Conservation (phyloP, 2,329 filamentous ascomycete species). For the Diaporthe batatas region DNA sequence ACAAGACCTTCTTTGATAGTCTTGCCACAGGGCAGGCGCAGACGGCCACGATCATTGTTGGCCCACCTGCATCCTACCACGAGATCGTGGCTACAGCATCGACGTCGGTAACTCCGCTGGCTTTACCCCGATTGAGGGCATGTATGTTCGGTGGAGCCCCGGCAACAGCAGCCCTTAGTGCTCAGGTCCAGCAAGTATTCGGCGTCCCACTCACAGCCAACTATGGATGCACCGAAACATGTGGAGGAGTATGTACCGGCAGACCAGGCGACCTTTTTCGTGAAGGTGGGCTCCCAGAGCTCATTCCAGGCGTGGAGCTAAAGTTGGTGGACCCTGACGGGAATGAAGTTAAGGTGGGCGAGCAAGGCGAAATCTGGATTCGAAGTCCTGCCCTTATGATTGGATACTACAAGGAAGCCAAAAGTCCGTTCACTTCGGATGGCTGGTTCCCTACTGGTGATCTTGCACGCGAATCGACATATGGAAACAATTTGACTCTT, state of each 20-base stretch:
- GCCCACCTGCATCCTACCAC: constrained; percentile 14
- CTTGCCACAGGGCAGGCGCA: background rate
- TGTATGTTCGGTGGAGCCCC: constrained; percentile 21
- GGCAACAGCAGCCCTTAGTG: background rate
- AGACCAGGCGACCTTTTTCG: background rate
- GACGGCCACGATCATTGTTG: constrained; percentile 19
- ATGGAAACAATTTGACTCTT: background rate
- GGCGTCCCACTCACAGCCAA: constrained; percentile 4
- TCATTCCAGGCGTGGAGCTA: background rate
- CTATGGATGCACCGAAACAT: constrained; percentile 33
- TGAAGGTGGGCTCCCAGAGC: background rate
- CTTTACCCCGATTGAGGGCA: background rate
- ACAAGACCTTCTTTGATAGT: constrained; percentile 6
- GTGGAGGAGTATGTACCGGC: background rate
- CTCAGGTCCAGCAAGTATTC: constrained; percentile 13
- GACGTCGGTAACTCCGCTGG: background rate
- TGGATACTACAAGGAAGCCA: background rate
- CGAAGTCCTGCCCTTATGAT: constrained; percentile 28
- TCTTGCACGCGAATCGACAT: background rate
- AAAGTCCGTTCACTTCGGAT: background rate
- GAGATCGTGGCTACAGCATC: background rate
- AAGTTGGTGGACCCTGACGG: background rate
- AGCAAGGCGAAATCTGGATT: constrained; percentile 30
- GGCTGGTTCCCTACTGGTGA: constrained; percentile 34
- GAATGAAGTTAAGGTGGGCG: background rate